Percentiles rank a stretch among this genome's conserved stretches.
These are phyloP conservation scores for Perkinsela sp. DNA, from an alignment of 208 protist genomes.

Conservation along the genomic window DNA sequence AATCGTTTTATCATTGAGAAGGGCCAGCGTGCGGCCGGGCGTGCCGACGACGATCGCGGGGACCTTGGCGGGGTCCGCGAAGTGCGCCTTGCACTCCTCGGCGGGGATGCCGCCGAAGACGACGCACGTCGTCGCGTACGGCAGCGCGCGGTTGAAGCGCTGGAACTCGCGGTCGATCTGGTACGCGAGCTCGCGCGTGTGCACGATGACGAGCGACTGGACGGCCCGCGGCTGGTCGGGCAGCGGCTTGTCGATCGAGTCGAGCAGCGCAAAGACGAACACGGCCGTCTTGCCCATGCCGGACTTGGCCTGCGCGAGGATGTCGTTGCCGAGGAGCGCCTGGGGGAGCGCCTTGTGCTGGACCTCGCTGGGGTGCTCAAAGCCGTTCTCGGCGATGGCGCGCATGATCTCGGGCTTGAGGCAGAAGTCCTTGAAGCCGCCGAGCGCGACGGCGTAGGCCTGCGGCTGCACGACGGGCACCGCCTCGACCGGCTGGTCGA, in stretches of 20 bases:
- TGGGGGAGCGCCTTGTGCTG: slow-evolving; percentile 94
- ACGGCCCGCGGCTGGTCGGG: slow-evolving; percentile 44
- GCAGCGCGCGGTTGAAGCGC: slow-evolving; percentile 85
- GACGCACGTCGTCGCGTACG: slow-evolving; percentile 65
- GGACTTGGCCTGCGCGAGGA: slow-evolving; percentile 96
- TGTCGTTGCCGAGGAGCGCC: slow-evolving; percentile 85
- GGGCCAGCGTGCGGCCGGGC: slow-evolving; percentile 76
- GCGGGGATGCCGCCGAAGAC: slow-evolving; percentile 88
- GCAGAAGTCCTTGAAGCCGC: slow-evolving; percentile 93
- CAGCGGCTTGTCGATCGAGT: slow-evolving; percentile 73
- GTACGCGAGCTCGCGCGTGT: slow-evolving; percentile 95
- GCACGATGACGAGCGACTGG: slow-evolving; percentile 70
- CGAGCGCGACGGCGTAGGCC: slow-evolving; percentile 61
- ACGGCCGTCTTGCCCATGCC: slow-evolving; percentile 99
- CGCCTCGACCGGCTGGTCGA: slow-evolving; percentile 24
- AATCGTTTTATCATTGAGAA: slow-evolving; percentile 69
- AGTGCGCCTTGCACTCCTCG: slow-evolving; percentile 15
- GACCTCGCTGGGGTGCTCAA: slow-evolving; percentile 76
- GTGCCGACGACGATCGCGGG: slow-evolving; percentile 91
- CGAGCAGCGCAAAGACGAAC: slow-evolving; percentile 90
- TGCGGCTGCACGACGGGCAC: slow-evolving; percentile 36
- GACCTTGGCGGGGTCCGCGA: slow-evolving; percentile 13
- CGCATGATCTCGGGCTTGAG: slow-evolving; percentile 92
- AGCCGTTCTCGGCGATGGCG: slow-evolving; percentile 78
- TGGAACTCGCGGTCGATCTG: slow-evolving; percentile 95